Evolutionary conservation across 768 basidiomycete species (phyloP).

Genomic region (Hygrocybe punicea): DNA sequence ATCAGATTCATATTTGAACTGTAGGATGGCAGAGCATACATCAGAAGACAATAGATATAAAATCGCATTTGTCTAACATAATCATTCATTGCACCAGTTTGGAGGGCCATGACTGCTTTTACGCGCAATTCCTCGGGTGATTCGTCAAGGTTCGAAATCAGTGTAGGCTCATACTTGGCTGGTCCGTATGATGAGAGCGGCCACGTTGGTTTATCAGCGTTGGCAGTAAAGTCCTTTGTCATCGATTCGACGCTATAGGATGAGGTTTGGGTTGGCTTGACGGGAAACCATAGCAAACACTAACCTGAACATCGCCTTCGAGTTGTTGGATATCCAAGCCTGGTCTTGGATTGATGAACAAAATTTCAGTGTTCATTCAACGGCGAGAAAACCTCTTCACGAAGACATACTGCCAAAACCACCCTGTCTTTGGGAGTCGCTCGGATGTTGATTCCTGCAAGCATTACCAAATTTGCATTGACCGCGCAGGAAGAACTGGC

Average conservation of each 20-base stretch:
- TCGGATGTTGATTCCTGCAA: conserved; percentile 65
- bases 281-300: conserved; percentile 14
- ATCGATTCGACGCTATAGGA: conserved; percentile 56
- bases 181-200: conserved; percentile 76
- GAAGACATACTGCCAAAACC: not conserved
- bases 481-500: conserved; percentile 61
- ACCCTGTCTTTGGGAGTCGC: not conserved
- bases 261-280: not conserved
- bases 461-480: conserved; percentile 60
- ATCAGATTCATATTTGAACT: conserved; percentile 58
- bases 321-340: conserved; percentile 36
- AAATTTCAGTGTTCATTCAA: not conserved
- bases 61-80: conserved; percentile 51
- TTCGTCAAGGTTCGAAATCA: conserved; percentile 66
- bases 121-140: conserved; percentile 77
- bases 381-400: not conserved
- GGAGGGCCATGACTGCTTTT: conserved; percentile 54
- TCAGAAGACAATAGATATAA: not conserved
- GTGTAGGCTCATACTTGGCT: conserved; percentile 65
- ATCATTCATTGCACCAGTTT: conserved; percentile 53
- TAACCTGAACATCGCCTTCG: conserved; percentile 41
- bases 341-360: conserved; percentile 29
- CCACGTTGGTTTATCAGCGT: conserved; percentile 71
- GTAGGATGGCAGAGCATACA: not conserved
- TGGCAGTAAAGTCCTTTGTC: conserved; percentile 54